Base-by-base conservation (phyloP, 495 filamentous ascomycete species). In the Oidiodendron maius region DNA sequence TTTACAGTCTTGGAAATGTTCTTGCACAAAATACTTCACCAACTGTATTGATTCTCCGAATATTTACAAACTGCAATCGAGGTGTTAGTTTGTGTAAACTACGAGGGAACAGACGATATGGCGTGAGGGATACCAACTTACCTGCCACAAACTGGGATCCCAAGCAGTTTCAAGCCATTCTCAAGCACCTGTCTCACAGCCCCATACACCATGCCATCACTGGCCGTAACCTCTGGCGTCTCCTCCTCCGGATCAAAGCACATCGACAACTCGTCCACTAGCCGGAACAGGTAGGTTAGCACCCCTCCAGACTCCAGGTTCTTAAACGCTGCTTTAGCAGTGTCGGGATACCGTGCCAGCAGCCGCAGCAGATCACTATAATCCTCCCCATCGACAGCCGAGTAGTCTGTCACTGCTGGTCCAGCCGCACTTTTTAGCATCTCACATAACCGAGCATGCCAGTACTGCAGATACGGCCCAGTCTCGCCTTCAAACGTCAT, bases 401-500 rank as follows among this genome's bases (percentile, higher is more conserved):
- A 3, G 44, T 46, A 46, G 20, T 46, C 32, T 16, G 38, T 8
- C n/a, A 23, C 17, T 26, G 79, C 64, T 63, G 84, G 72, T 41
- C 78, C 77, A 4, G 64, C 58, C 34, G 57, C 53, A 18, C 83
- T 66, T 16, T 74, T 65, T 38, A 68, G 61, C 4, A 62, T 53
- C 16, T 32, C 30, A 65, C 75, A 82, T 42, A 87, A 77, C 61
- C 80, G 79, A 18, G 81, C 80, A 62, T 87, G 78, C 13, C 78
- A 77, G 62, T 83, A 81, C 61, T 86, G 82, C 44, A 87, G 70
- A 60, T 82, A 82, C 16, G 81, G 81, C 13, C 83, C 83, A 3
- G 82, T 86, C 63, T 84, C 80, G 55, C 81, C 82, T 64, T 86
- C 82, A 57, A 84, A 85, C 18, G 78, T 81, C 16, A 74, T 78